Evolutionary conservation across 305 asterid genomes (phyloP), one percentile per base, ranked within the genome.

Genomic region (Petunia hybrid): DNA sequence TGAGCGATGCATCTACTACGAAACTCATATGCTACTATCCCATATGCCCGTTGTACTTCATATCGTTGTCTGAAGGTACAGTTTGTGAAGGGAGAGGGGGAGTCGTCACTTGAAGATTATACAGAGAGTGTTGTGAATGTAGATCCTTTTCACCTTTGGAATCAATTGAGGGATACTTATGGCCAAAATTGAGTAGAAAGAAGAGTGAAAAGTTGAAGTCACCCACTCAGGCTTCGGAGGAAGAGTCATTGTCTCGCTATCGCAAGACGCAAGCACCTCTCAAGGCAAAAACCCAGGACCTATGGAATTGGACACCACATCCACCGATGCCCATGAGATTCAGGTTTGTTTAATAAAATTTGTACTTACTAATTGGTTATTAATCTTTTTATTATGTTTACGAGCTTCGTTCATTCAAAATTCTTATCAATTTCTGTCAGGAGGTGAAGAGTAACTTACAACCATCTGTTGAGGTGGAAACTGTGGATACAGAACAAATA

Each of bases 31-130:
- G 98, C 94, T 79, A 88, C 91, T 82, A 91, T 97, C 84, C 99
- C 99, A 8, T 48, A 81, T 86, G 93, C 92, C 83, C 95, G 88
- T 65, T 84, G 88, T 85, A 92, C 92, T 80, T 80, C 93, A n/a
- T 89, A 97, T 87, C 95, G 92, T 79, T 90, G 96, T 80, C 87
- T 97, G 89, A 93, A 89, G 85, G 94, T 93, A 80, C 95, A 85
- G 85, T 97, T 97, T 87, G 86, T 86, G 83, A 94, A 86, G 87
- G 97, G 84, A 71, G 91, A 86, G 51, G 92, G 83, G 69, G 97
- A 91, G 68, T 81, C 16, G 31, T 71, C 71, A 74, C 92, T 93
- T 9, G 77, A 80, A 82, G 93, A 92, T 76, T 92, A 86, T 81
- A 77, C 83, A 53, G 88, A 89, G 67, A 94, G 85, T 86, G 83